phyloP scores from a whole-genome alignment of 164 flowering plant genomes.

The Brasenia schreberi region DNA sequence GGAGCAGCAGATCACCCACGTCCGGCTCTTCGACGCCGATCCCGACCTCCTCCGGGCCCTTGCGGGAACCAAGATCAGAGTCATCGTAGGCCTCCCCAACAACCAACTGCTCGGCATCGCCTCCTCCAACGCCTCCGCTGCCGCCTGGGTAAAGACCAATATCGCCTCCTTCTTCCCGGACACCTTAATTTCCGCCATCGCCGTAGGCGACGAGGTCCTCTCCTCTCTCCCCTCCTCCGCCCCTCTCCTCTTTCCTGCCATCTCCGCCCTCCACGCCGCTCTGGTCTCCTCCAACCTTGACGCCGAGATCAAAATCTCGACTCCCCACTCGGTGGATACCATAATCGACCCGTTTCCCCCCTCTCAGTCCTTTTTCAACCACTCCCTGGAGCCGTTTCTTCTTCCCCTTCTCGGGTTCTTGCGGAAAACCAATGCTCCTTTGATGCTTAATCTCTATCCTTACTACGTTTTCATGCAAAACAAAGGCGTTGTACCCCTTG shows the following conservation, averaged over 20 bases:
- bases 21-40: conserved; percentile 75
- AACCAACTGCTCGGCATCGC: conserved; percentile 82
- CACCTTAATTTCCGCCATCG: conserved; percentile 56
- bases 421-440: conserved; percentile 54
- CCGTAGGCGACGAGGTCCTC: conserved; percentile 91
- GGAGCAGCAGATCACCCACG: conserved; percentile 59
- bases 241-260: conserved; percentile 78
- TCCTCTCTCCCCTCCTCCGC: conserved; percentile 64
- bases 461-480: conserved; percentile 96
- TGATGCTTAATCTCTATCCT: conserved; percentile 95
- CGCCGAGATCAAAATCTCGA: conserved; percentile 55
- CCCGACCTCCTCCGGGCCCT: conserved; percentile 55
- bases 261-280: conserved; percentile 62
- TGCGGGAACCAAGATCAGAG: conserved; percentile 61
- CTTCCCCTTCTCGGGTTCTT: conserved; percentile 52
- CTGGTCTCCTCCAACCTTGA: conserved; percentile 68
- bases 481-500: conserved; percentile 85
- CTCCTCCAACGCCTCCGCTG: conserved; percentile 79
- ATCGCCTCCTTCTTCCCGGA: conserved; percentile 63
- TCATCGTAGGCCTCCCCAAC: conserved; percentile 78
- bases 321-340: conserved; percentile 76
- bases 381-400: conserved; percentile 35
- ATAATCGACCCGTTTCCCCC: conserved; percentile 91
- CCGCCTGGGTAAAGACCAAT: conserved; percentile 66
- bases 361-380: conserved; percentile 89